These are phyloP conservation scores for Rubia tinctorum DNA, from an alignment of 305 asterid species.

Conservation along the genomic window DNA sequence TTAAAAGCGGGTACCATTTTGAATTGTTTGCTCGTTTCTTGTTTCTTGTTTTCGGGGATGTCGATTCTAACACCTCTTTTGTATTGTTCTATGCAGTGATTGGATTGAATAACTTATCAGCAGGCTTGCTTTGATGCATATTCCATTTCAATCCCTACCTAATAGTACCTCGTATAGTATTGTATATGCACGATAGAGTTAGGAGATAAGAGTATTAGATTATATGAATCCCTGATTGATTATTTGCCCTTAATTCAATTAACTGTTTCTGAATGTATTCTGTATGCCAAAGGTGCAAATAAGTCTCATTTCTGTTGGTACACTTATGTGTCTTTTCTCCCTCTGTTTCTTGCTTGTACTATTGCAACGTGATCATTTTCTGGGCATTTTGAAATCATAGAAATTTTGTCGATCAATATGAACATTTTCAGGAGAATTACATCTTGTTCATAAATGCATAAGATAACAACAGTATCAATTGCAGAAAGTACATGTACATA, in stretches of 20 bases:
- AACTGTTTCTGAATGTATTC: not conserved
- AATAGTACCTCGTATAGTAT: not conserved
- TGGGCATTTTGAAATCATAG: not conserved
- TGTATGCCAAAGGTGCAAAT: not conserved
- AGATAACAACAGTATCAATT: not conserved
- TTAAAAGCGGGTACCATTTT: not conserved
- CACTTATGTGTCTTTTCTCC: not conserved
- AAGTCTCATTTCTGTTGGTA: not conserved
- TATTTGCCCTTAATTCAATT: not conserved
- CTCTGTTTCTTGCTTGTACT: not conserved
- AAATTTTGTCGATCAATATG: not conserved
- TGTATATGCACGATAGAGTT: not conserved
- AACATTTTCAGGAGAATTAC: not conserved
- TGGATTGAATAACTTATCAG: not conserved
- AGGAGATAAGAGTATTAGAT: not conserved
- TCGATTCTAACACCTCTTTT: not conserved
- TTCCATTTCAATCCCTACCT: not conserved
- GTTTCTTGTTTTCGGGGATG: not conserved
- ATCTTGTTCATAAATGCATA: not conserved
- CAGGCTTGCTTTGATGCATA: not conserved
- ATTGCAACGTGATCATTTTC: not conserved
- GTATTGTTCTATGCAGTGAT: conserved; percentile 20
- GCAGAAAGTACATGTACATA: not conserved
- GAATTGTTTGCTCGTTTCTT: not conserved
- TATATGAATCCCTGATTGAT: not conserved